These are phyloP conservation scores for Ascoidea rubescens DNA, from an alignment of 805 yeast genomes.

Conservation along the genomic window DNA sequence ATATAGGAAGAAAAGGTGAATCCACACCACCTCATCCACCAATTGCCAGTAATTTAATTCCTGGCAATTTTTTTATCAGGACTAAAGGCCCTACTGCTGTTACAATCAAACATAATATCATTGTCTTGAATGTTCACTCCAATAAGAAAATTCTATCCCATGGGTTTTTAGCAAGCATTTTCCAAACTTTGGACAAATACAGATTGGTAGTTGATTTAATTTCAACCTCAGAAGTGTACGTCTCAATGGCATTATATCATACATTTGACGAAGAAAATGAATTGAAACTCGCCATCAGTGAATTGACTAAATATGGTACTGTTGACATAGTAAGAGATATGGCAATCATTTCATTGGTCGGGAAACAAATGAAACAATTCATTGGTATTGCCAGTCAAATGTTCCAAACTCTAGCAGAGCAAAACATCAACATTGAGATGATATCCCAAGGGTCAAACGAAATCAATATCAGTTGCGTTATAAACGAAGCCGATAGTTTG, in stretches of 20 bases:
- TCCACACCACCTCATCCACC: slow-evolving; percentile 94
- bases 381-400: slow-evolving; percentile 96
- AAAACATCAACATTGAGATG: slow-evolving; percentile 91
- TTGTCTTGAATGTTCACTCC: slow-evolving; percentile 86
- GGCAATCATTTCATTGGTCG: slow-evolving; percentile 89
- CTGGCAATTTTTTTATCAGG: slow-evolving; percentile 25
- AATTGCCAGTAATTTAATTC: slow-evolving; percentile 38
- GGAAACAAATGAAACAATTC: slow-evolving; percentile 92
- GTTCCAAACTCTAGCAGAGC: slow-evolving; percentile 90
- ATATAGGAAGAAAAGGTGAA: slow-evolving; percentile 73
- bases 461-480: slow-evolving; percentile 91
- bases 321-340: slow-evolving; percentile 80
- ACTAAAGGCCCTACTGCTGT: slow-evolving; percentile 84
- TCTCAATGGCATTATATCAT: slow-evolving; percentile 91
- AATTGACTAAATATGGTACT: slow-evolving; percentile 67
- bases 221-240: slow-evolving; percentile 95
- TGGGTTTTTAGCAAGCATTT: slow-evolving; percentile 87
- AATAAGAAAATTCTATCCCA: slow-evolving; percentile 87
- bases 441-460: slow-evolving; percentile 97
- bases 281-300: slow-evolving; percentile 61
- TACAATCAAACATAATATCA: slow-evolving; percentile 85
- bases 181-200: slow-evolving; percentile 71
- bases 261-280: slow-evolving; percentile 48
- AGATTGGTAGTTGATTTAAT: slow-evolving; percentile 87
- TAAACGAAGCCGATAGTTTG: slow-evolving; percentile 66